Evolutionary conservation across 2,329 filamentous ascomycete species (phyloP), one percentile per base, ranked within the genome.

Genomic region (Pseudonectria foliicola): DNA sequence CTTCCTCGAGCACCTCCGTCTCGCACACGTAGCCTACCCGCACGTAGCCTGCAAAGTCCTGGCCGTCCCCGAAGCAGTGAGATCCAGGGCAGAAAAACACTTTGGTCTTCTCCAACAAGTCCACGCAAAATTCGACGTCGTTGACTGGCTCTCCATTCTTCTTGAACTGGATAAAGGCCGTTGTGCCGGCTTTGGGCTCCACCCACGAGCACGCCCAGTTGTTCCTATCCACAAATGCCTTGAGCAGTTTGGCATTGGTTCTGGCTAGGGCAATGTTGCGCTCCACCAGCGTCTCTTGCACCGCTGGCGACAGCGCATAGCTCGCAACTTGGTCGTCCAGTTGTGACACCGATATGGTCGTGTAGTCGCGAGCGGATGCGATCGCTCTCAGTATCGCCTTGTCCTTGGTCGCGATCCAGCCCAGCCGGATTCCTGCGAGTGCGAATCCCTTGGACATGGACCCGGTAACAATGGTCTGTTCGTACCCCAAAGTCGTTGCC

Each of bases 391-490:
- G 71, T 37, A 93, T 68, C 1, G 64, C 61, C 5, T 56, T 53
- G 56, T 77, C 75, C 16, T 76, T 75, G 11, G 80, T 82, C 4
- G 83, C 85, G 38, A 90, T 70, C 88, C 88, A 95, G 23, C 88
- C 88, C 2, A 89, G 61, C 1, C 87, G 78, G 42, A 93, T 80
- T 2, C 88, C 87, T 1, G 87, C 85, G 4, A 95, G 64, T 3
- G 83, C 78, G 61, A 87, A 95, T 1, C 85, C 83, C 62, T 94
- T 94, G 16, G 83, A 90, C 67, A 93, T 77, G 13, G 84, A 89
- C 11, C 87, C 82, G 0, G 85, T 92, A 10, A 77, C 76, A 23
- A 94, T 68, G 14, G 75, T 73, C 37, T 79, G 81, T 3, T 73
- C 62, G 59, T 93, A 92, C 28, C 78, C 80, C 28, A 92, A 65